Evolutionary conservation across 2,329 filamentous ascomycete genomes (phyloP).

Genomic region (Colletotrichum tanaceti): DNA sequence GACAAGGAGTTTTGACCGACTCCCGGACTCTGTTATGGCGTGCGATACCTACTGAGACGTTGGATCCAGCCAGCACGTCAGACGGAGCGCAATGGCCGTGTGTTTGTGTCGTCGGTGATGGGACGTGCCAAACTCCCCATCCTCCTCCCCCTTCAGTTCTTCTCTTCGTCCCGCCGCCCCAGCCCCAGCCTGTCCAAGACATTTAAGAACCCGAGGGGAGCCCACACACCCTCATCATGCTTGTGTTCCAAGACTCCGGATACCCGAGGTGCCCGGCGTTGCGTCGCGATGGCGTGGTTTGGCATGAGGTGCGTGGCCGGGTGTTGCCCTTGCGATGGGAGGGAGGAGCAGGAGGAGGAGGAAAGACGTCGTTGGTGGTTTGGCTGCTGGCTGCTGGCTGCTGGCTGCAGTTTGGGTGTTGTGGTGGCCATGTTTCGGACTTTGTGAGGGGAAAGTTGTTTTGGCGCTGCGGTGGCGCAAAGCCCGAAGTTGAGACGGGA

Average conservation of each 20-base stretch:
- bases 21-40: conserved; percentile 22
- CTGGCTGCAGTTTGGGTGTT: not conserved
- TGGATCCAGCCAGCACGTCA: conserved; percentile 35
- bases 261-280: conserved; percentile 16
- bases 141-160: too few species aligned
- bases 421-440: conserved; percentile 32
- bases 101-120: conserved; percentile 13
- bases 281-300: conserved; percentile 7
- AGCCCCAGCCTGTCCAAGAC: not conserved
- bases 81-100: conserved; percentile 23
- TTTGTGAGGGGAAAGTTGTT: not conserved
- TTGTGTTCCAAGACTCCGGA: conserved; percentile 7
- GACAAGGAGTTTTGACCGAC: conserved; percentile 19
- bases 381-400: too few species aligned
- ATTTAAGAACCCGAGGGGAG: conserved; percentile 19
- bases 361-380: conserved; percentile 1
- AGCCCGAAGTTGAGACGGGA: conserved; percentile 38
- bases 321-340: not conserved
- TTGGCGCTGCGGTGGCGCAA: conserved; percentile 27
- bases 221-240: not conserved
- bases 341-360: not conserved
- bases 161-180: too few species aligned
- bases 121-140: not conserved
- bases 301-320: not conserved
- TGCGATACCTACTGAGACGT: conserved; percentile 24